Evolutionary conservation across 257 asterid genomes (phyloP).

Genomic region (Fraxinus cuspidata): DNA sequence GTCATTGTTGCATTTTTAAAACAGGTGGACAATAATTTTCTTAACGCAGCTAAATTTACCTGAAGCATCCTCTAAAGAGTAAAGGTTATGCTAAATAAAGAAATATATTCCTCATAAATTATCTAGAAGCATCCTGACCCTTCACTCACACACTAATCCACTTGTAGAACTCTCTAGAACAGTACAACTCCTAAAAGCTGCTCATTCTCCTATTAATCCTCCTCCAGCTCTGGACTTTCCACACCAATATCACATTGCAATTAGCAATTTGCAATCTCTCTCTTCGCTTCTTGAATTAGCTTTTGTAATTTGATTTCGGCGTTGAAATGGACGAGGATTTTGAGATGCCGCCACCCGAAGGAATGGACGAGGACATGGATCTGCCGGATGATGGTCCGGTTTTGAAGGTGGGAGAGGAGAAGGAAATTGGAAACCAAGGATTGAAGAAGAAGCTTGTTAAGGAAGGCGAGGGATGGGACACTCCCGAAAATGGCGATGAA

Average conservation of each 20-base stretch:
- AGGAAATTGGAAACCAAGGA: slow-evolving; percentile 51
- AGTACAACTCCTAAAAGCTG: neutral
- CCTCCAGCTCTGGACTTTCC: neutral
- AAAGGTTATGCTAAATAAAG: too few relatives aligned
- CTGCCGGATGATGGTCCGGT: slow-evolving; percentile 36
- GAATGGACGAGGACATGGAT: slow-evolving; percentile 45
- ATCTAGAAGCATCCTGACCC: neutral
- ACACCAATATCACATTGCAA: neutral
- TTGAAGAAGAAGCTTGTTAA: slow-evolving; percentile 58
- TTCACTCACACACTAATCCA: neutral
- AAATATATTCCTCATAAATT: neutral
- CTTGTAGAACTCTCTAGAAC: slow-evolving; percentile 20
- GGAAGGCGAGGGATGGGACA: slow-evolving; percentile 52
- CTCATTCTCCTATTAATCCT: slow-evolving; percentile 1
- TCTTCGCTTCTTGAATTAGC: neutral
- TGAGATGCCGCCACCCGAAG: slow-evolving; percentile 42
- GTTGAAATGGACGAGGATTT: slow-evolving; percentile 42
- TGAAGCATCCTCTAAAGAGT: too few relatives aligned
- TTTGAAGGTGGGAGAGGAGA: slow-evolving; percentile 54
- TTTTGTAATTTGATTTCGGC: neutral
- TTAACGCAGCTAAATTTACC: too few relatives aligned
- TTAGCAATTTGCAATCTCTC: neutral
- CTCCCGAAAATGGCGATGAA: slow-evolving; percentile 58
- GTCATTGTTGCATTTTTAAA: too few relatives aligned
- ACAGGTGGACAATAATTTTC: too few relatives aligned